Evolutionary conservation across 352 stramenopile species (phyloP).

Genomic region (Phytophthora rubi): DNA sequence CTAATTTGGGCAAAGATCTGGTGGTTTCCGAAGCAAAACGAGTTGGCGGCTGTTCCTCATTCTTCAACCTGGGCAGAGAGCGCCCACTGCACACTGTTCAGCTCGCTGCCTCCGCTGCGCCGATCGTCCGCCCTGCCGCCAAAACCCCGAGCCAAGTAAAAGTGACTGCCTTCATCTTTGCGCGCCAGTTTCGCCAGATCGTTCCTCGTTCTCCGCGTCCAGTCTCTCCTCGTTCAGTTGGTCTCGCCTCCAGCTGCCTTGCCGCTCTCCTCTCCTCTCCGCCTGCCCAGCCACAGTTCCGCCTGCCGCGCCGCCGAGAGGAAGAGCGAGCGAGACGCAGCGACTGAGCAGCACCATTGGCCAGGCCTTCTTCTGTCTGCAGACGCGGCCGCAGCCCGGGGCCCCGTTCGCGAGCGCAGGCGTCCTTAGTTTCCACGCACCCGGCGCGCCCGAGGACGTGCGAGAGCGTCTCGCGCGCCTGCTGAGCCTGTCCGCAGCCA

Average conservation of each 20-base stretch:
- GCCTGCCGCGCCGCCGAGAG: constrained; percentile 28
- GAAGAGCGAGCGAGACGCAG: constrained; percentile 32
- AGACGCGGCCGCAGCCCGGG: constrained; percentile 46
- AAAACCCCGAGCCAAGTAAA: not conserved
- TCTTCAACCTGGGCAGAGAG: constrained; percentile 13
- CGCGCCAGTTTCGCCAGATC: constrained; percentile 22
- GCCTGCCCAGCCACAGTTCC: constrained; percentile 17
- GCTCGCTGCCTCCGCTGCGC: not conserved
- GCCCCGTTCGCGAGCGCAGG: constrained; percentile 30
- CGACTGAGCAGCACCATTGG: constrained; percentile 52
- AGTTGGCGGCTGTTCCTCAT: not conserved
- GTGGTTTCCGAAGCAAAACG: not conserved
- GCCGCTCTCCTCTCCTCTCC: not conserved
- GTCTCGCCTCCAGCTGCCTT: constrained; percentile 18
- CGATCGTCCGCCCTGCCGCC: not conserved
- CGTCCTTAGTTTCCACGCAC: constrained; percentile 32
- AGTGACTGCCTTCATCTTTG: constrained; percentile 1
- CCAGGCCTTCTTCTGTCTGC: constrained; percentile 62
- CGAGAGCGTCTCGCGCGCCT: constrained; percentile 31
- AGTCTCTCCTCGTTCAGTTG: constrained; percentile 29
- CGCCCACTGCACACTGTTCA: not conserved
- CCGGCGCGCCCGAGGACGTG: constrained; percentile 19
- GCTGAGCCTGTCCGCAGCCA: constrained; percentile 31
- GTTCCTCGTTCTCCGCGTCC: constrained; percentile 26
- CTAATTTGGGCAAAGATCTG: constrained; percentile 4